phyloP scores from a whole-genome alignment of 495 filamentous ascomycete genomes.

The Penicillium cinerascens region DNA sequence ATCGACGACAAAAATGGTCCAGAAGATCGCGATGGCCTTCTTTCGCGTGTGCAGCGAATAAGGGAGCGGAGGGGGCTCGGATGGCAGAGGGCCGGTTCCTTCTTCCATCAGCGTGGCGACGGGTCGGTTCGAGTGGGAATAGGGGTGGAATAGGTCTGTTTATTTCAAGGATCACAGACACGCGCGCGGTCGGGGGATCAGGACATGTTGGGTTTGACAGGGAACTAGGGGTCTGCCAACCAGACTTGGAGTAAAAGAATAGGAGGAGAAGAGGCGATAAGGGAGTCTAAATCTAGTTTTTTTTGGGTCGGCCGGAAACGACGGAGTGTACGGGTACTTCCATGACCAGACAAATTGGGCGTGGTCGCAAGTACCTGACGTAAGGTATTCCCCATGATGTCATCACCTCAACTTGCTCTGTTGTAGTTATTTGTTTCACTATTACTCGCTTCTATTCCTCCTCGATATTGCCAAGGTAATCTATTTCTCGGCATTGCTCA shows the following conservation, averaged over 20 bases:
- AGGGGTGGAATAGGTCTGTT: neutral
- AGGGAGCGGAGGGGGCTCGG: constrained; percentile 52
- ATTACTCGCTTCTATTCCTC: neutral
- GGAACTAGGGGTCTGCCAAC: neutral
- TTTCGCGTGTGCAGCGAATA: constrained; percentile 55
- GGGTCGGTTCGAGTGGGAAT: constrained; percentile 1
- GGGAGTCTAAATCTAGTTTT: constrained; percentile 11
- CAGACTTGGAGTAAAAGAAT: neutral
- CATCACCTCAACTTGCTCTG: constrained; percentile 3
- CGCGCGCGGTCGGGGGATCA: neutral
- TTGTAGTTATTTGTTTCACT: neutral
- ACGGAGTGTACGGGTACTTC: constrained; percentile 22
- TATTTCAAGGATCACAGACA: neutral
- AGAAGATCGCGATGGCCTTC: constrained; percentile 54
- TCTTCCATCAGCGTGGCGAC: constrained; percentile 36
- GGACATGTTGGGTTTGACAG: constrained; percentile 12
- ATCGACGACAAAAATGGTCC: constrained; percentile 55
- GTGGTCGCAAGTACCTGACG: constrained; percentile 20
- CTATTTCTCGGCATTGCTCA: neutral
- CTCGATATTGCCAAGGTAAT: neutral
- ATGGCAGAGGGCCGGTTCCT: constrained; percentile 20
- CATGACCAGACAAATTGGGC: constrained; percentile 11
- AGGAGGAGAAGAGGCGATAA: neutral
- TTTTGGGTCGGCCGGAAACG: constrained; percentile 20
- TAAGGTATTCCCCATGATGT: constrained; percentile 22